Conservation (phyloP, 768 basidiomycete genomes). For the Suillus spraguei region DNA sequence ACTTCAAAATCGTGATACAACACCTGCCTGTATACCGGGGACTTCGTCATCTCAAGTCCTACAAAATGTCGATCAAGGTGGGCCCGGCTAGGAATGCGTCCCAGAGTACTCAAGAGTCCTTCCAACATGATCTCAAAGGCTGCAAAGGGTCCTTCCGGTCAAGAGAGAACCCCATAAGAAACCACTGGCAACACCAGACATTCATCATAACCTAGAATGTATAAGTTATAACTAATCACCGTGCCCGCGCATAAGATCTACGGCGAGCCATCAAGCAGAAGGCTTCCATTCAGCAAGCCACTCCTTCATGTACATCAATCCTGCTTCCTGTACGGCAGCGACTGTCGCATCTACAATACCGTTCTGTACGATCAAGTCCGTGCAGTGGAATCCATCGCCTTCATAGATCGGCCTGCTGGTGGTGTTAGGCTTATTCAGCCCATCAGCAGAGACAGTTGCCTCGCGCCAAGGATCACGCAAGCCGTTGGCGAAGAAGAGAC, state of each 20-base stretch:
- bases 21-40: neutral
- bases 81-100: neutral
- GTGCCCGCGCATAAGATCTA: neutral
- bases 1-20: neutral
- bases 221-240: neutral
- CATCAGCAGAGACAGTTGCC: slow-evolving; percentile 64
- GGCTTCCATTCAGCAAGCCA: slow-evolving; percentile 55
- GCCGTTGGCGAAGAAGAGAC: slow-evolving; percentile 72
- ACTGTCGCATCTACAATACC: slow-evolving; percentile 54
- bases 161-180: neutral
- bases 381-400: slow-evolving; percentile 68
- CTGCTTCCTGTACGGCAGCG: slow-evolving; percentile 53
- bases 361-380: slow-evolving; percentile 50
- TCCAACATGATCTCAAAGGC: neutral
- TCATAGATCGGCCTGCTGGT: slow-evolving; percentile 56
- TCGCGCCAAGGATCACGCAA: slow-evolving; percentile 78
- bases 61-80: neutral
- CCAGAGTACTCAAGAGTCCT: neutral
- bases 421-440: slow-evolving; percentile 48
- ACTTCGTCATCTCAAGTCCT: neutral
- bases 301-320: slow-evolving; percentile 49
- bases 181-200: neutral
- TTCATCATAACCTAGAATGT: neutral
- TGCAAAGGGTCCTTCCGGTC: neutral
- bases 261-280: neutral